A percentile compares a stretch with the other conserved stretches of the same genome.
Conservation (phyloP, 495 filamentous ascomycete species). For the Xylaria curta region DNA sequence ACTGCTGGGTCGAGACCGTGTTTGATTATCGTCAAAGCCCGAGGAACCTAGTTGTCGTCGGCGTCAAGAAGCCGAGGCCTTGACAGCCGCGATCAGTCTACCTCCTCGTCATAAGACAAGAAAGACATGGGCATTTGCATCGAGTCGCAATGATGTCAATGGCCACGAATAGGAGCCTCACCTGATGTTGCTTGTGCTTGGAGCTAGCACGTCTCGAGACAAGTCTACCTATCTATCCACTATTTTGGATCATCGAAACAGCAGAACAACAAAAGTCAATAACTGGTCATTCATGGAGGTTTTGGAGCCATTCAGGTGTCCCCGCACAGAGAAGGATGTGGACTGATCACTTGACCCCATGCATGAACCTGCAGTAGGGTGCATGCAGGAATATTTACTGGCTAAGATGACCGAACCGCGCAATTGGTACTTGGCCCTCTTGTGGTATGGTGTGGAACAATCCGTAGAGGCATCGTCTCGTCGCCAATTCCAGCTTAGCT, state of each 20-base stretch:
- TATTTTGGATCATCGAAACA: conserved; percentile 1
- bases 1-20: conserved; percentile 89
- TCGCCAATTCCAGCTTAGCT: conserved; percentile 1
- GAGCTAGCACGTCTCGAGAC: conserved; percentile 8
- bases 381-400: conserved; percentile 25
- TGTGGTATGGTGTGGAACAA: conserved; percentile 3
- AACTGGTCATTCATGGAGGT: conserved; percentile 1
- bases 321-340: conserved; percentile 31
- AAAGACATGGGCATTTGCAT: neutral
- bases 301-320: conserved; percentile 22
- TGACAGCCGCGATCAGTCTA: conserved; percentile 10
- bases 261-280: neutral
- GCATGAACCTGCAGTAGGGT: conserved; percentile 45
- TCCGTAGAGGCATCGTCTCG: conserved; percentile 2
- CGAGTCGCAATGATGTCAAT: neutral
- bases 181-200: conserved; percentile 1
- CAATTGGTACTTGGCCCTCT: conserved; percentile 21
- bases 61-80: conserved; percentile 67
- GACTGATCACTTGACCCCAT: conserved; percentile 35
- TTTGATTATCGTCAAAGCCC: conserved; percentile 91
- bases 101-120: neutral
- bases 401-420: conserved; percentile 22
- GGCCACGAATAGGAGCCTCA: conserved; percentile 9
- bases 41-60: conserved; percentile 87
- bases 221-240: neutral